These are phyloP conservation scores for Aciculoconidium aculeatum DNA, from an alignment of 805 yeast genomes.

Conservation along the genomic window DNA sequence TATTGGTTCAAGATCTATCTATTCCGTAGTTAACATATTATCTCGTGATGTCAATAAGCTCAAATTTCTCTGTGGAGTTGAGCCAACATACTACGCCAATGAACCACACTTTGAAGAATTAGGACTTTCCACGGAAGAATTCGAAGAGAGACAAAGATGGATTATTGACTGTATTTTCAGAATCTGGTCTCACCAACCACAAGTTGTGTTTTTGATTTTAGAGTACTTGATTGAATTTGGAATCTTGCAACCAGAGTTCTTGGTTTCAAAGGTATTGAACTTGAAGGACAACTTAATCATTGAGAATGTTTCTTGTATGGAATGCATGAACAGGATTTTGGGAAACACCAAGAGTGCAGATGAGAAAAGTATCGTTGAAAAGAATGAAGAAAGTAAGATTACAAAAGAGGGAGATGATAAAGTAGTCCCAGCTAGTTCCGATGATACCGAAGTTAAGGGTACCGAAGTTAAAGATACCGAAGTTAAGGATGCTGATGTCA, in stretches of 20 bases:
- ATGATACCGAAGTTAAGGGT: too few relatives aligned
- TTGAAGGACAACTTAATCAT: slow-evolving; percentile 28
- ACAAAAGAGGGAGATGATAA: slow-evolving; percentile 2
- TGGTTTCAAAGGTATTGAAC: slow-evolving; percentile 23
- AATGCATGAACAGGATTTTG: slow-evolving; percentile 33
- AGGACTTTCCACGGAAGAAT: slow-evolving; percentile 19
- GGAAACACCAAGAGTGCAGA: too few relatives aligned
- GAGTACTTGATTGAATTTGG: slow-evolving; percentile 37
- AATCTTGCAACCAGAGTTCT: slow-evolving; percentile 24
- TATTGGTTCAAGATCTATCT: slow-evolving; percentile 83
- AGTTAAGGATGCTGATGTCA: too few relatives aligned
- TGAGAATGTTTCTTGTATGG: slow-evolving; percentile 39
- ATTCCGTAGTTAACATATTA: slow-evolving; percentile 37
- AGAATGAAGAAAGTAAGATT: slow-evolving; percentile 5
- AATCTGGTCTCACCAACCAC: slow-evolving; percentile 42
- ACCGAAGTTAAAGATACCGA: too few relatives aligned
- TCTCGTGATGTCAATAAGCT: slow-evolving; percentile 36
- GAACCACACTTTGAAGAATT: slow-evolving; percentile 27
- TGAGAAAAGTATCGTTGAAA: slow-evolving; percentile 9
- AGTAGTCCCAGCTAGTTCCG: too few relatives aligned
- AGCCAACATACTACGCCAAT: slow-evolving; percentile 24
- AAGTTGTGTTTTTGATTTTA: slow-evolving; percentile 36
- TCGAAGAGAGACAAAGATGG: slow-evolving; percentile 26
- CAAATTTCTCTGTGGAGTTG: slow-evolving; percentile 30
- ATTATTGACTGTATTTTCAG: slow-evolving; percentile 36